phyloP scores from a whole-genome alignment of 768 basidiomycete genomes.

The Udeniomyces megalosporus region DNA sequence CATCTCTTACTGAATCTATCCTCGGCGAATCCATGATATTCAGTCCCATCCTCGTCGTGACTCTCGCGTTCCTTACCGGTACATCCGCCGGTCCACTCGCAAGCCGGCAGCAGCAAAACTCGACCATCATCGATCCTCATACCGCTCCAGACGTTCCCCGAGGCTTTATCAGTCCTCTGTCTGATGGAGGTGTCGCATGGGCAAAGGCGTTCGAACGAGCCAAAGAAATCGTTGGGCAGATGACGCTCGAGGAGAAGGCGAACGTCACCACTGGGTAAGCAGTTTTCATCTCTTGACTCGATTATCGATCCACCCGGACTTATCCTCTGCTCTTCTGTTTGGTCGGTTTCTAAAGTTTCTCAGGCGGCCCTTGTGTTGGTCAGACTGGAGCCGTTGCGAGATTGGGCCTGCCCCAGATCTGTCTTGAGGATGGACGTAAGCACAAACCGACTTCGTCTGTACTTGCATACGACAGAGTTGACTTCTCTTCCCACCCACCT shows the following conservation, averaged over 20 bases:
- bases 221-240: conserved; percentile 7
- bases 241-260: conserved; percentile 11
- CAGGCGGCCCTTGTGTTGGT: too few species aligned
- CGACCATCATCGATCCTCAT: not conserved
- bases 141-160: not conserved
- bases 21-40: too few species aligned
- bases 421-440: conserved; percentile 4
- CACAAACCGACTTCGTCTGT: too few species aligned
- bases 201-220: conserved; percentile 1
- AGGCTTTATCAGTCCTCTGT: not conserved
- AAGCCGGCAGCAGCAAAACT: not conserved
- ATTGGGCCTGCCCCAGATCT: not conserved
- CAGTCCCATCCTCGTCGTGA: not conserved
- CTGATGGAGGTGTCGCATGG: conserved; percentile 4
- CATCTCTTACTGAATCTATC: too few species aligned
- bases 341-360: too few species aligned
- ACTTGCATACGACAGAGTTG: too few species aligned
- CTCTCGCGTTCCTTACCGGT: not conserved
- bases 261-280: too few species aligned
- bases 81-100: not conserved
- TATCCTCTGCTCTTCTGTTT: not conserved
- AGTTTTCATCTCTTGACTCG: not conserved
- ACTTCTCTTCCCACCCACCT: too few species aligned
- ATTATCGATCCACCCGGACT: not conserved
- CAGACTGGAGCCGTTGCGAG: conserved; percentile 1